Evolutionary conservation across 2,329 filamentous ascomycete species (phyloP), one percentile per base, ranked within the genome.

Genomic region (Cercospora janseana): DNA sequence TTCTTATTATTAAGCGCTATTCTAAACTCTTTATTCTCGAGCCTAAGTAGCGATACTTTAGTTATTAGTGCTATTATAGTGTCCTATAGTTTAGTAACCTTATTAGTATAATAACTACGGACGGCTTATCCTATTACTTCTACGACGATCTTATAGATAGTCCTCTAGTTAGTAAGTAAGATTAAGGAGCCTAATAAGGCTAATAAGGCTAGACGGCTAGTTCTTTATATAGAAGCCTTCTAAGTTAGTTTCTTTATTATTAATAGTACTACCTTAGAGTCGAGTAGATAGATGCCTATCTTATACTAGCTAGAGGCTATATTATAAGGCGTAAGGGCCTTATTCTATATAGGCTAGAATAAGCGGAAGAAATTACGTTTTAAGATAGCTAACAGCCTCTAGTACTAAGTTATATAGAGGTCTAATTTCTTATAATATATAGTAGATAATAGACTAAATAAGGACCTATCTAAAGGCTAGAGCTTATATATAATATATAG

Each of bases 381-480:
- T 34, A 34, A 34, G 31, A 34, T 34, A 8, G 31, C 9, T 12
- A 16, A 34, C 6, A 34, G 13, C 13, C 31, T 13, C 31, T 34
- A 34, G 15, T 13, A 8, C 6, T 7, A 7, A 6, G 31, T 34
- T 34, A 34, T 34, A 34, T 34, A 34, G 9, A 8, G 15, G 31
- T 34, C 31, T 34, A 12, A 13, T 34, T 34, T 34, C 31, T 34
- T 34, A 34, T 34, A 34, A 34, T 34, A 34, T 12, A 16, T 34
- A 34, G 31, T 8, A 34, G 31, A 34, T 12, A 34, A 16, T 34
- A 34, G 31, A 34, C 31, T 34, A 34, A 34, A 34, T 34, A 34
- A 34, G 31, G 31, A 34, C 13, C 7, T 34, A 34, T 34, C 31
- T 34, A 34, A 34, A 13, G 31, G 31, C 31, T 34, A 34, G 6